Evolutionary conservation across 306 rosid species (phyloP).

Genomic region (Vicia faba): DNA sequence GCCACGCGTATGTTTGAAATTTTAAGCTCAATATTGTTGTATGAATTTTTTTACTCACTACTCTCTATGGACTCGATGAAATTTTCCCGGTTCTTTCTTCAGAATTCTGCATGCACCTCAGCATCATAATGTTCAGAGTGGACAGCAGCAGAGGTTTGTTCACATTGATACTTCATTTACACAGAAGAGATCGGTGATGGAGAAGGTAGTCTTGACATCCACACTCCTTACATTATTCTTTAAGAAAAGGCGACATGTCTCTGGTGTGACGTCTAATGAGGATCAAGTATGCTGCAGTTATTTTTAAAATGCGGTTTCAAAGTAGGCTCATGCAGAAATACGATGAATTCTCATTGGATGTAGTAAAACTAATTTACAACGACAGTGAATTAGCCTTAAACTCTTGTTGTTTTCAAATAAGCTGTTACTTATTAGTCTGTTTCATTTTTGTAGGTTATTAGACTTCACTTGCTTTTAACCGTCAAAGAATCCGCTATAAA

Average conservation of each 20-base stretch:
- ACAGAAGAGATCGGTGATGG: conserved; percentile 52
- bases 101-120: conserved; percentile 55
- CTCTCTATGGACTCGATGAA: neutral
- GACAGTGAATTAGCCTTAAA: too few relatives aligned
- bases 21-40: conserved; percentile 4
- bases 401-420: neutral
- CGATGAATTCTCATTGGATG: too few relatives aligned
- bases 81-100: conserved; percentile 37
- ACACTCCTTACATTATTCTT: conserved; percentile 16
- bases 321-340: too few relatives aligned
- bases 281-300: too few relatives aligned
- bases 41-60: neutral
- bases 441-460: conserved; percentile 61
- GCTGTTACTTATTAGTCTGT: conserved; percentile 38
- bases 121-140: conserved; percentile 5
- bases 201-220: conserved; percentile 60
- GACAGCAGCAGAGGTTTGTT: conserved; percentile 69
- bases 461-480: conserved; percentile 92
- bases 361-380: too few relatives aligned
- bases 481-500: conserved; percentile 96
- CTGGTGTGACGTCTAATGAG: too few relatives aligned
- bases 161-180: conserved; percentile 45
- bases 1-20: conserved; percentile 60
- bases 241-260: too few relatives aligned
- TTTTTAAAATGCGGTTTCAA: too few relatives aligned